Base-by-base conservation (phyloP, 495 filamentous ascomycete genomes). In the Hyaloscypha finlandica region DNA sequence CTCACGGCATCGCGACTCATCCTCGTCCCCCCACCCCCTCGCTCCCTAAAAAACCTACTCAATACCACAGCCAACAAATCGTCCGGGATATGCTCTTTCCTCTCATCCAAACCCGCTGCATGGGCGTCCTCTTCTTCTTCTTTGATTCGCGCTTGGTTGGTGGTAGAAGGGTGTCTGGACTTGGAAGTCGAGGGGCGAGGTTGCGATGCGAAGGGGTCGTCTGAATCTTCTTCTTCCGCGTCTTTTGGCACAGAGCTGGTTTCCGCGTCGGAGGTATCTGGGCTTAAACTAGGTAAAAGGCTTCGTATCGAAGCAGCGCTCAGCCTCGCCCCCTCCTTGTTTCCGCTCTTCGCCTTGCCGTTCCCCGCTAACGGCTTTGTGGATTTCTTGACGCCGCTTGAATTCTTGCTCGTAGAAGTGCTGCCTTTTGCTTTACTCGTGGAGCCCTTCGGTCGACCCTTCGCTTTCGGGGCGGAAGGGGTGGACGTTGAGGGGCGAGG, bases 1-100 rank as follows among this genome's bases (percentile, higher is more conserved):
- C 77, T 80, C 74, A 93, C 88, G 20, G 95, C 96, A 59, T 93
- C 90, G 72, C 88, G 89, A 4, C 88, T 86, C 45, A 98, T 89
- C 74, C 89, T 83, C 3, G 88, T 94, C 62, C 88, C 81, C 30
- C 59, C 32, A 29, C 65, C 20, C 14, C 63, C 35, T 25, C 25
- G 25, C n/a, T 66, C 22, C 19, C 52, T 68, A 30, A 97, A 96
- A 76, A 89, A 87, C 64, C 93, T 85, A 73, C 96, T 89, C 35
- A 98, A 78, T 1, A 98, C 74, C 54, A 83, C 81, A 5, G 88
- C 89, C 16, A 99, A 77, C 25, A 99, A 81, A 56, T 90, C 88
- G 2, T 84, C 80, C 8, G 93, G 92, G 20, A 99, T 90, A 1
- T 81, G 80, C 61, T 74, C 77, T 42, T 48, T 54, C 33, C 56